phyloP scores from a whole-genome alignment of 108 stramenopile species.

The Ochromonas danica region DNA sequence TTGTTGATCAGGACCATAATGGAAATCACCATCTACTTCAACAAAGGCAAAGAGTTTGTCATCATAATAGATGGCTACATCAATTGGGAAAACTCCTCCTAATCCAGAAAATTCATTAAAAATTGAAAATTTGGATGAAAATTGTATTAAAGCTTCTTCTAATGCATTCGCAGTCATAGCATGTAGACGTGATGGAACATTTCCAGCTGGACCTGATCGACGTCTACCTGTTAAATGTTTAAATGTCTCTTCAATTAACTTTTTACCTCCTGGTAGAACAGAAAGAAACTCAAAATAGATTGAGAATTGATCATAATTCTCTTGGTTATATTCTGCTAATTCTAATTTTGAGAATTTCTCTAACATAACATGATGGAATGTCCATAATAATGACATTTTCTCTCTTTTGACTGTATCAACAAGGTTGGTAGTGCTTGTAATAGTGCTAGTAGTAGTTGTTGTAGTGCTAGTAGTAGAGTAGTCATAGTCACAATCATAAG shows the following conservation, averaged over 20 bases:
- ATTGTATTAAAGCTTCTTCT: neutral
- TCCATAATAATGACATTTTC: neutral
- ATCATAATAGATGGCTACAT: conserved; percentile 7
- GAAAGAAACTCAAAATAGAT: neutral
- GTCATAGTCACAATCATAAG: neutral
- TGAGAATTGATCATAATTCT: neutral
- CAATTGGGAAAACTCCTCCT: neutral
- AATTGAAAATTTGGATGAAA: neutral
- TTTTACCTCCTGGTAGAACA: neutral
- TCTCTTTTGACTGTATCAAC: neutral
- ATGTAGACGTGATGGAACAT: neutral
- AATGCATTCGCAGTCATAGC: neutral
- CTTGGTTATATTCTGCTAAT: neutral
- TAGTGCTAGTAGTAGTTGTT: too few relatives aligned
- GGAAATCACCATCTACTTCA: neutral
- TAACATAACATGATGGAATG: neutral
- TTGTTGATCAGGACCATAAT: neutral
- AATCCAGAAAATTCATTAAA: neutral
- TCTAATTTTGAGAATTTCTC: neutral
- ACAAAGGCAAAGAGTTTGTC: neutral
- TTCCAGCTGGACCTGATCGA: conserved; percentile 1
- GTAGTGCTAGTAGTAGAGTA: too few relatives aligned
- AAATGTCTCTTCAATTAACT: neutral
- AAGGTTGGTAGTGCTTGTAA: neutral
- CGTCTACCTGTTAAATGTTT: too few relatives aligned